phyloP scores from a whole-genome alignment of 768 basidiomycete species.

The Russula brevipes region DNA sequence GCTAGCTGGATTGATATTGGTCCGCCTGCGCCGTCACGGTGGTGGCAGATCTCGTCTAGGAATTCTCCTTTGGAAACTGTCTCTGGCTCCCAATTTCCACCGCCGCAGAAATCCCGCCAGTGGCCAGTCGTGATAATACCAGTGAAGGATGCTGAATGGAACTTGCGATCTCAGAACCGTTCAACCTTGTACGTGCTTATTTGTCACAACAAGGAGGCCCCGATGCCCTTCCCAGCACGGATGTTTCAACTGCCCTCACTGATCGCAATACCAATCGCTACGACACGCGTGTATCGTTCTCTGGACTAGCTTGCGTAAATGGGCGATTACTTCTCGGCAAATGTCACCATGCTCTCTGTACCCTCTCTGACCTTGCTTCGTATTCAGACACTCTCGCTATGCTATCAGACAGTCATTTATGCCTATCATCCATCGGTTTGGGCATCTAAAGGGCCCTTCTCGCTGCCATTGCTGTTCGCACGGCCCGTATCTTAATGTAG shows the following conservation, averaged over 20 bases:
- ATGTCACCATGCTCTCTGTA: no score
- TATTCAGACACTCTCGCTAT: no score
- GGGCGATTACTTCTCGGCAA: no score
- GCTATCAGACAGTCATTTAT: no score
- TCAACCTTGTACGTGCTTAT: neutral
- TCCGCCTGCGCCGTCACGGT: neutral
- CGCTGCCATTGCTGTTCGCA: no score
- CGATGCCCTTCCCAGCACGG: neutral
- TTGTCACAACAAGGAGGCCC: neutral
- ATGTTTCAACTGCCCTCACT: neutral
- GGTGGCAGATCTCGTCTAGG: neutral
- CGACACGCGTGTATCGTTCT: neutral
- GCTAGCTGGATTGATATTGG: constrained; percentile 11
- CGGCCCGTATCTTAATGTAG: no score
- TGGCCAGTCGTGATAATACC: no score
- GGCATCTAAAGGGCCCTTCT: no score
- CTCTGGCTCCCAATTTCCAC: constrained; percentile 4
- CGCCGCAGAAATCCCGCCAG: neutral
- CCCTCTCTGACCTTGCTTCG: no score
- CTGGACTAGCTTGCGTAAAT: no score
- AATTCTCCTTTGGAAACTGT: constrained; percentile 8
- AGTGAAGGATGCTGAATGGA: no score
- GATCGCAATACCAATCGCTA: neutral
- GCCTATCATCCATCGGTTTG: no score
- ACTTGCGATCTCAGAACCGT: neutral